phyloP scores from a whole-genome alignment of 2,329 filamentous ascomycete genomes.

The Botrytis pseudocinerea region DNA sequence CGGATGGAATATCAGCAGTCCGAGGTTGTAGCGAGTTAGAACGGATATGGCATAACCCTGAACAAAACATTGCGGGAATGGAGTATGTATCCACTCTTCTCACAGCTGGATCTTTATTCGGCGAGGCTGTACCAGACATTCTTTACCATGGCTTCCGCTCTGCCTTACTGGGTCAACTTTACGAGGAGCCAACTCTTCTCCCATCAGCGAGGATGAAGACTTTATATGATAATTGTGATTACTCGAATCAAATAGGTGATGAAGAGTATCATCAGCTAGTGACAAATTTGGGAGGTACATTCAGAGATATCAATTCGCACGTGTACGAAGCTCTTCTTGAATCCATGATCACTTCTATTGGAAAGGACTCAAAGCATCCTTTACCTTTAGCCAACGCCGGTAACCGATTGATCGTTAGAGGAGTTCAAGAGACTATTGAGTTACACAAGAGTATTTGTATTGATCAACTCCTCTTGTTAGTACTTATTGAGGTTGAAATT shows the following conservation, averaged over 20 bases:
- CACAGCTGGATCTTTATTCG: slow-evolving; percentile 67
- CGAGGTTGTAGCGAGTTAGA: slow-evolving; percentile 79
- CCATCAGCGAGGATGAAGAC: slow-evolving; percentile 73
- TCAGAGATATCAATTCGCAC: slow-evolving; percentile 56
- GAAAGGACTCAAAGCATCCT: slow-evolving; percentile 36
- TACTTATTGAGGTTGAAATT: slow-evolving; percentile 83
- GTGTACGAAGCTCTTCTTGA: slow-evolving; percentile 56
- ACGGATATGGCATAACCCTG: slow-evolving; percentile 68
- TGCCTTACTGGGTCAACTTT: slow-evolving; percentile 70
- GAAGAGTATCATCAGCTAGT: slow-evolving; percentile 75
- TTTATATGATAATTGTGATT: slow-evolving; percentile 77
- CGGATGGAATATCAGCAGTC: slow-evolving; percentile 77
- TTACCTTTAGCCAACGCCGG: slow-evolving; percentile 71
- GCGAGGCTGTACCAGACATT: slow-evolving; percentile 67
- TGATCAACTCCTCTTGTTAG: slow-evolving; percentile 77
- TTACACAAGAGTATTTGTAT: slow-evolving; percentile 74
- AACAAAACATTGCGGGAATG: slow-evolving; percentile 50
- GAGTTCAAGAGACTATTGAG: slow-evolving; percentile 75
- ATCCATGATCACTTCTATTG: slow-evolving; percentile 47
- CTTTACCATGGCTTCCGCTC: slow-evolving; percentile 67
- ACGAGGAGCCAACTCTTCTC: slow-evolving; percentile 69
- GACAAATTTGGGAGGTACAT: slow-evolving; percentile 65
- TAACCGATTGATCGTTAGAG: slow-evolving; percentile 69
- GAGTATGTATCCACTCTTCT: slow-evolving; percentile 63
- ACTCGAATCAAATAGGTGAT: slow-evolving; percentile 77